Evolutionary conservation across 768 basidiomycete species (phyloP).

Genomic region (Boletus subparvulus): DNA sequence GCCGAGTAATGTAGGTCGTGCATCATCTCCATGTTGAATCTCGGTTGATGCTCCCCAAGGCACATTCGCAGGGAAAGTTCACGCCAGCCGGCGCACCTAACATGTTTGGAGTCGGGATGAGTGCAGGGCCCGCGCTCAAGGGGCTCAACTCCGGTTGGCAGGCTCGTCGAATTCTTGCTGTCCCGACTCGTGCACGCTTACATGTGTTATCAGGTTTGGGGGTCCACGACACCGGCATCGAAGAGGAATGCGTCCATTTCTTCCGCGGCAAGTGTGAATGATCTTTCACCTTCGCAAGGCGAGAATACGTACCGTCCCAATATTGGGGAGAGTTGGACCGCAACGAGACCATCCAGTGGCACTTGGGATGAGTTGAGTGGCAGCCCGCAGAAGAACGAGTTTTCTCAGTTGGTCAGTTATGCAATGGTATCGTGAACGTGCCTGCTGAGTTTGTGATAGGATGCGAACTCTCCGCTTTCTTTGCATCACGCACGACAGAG

Average conservation of each 20-base stretch:
- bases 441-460: constrained; percentile 35
- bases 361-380: constrained; percentile 59
- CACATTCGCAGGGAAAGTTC: constrained; percentile 47
- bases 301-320: constrained; percentile 49
- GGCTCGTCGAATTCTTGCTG: constrained; percentile 39
- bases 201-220: constrained; percentile 53
- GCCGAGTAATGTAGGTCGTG: constrained; percentile 51
- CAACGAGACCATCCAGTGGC: constrained; percentile 49
- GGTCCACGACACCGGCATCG: constrained; percentile 45
- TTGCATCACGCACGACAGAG: constrained; percentile 49
- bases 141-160: constrained; percentile 65
- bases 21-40: neutral
- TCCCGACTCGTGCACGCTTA: constrained; percentile 9
- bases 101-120: constrained; percentile 54
- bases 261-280: constrained; percentile 53
- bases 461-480: constrained; percentile 40
- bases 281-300: constrained; percentile 43
- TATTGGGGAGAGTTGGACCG: constrained; percentile 52
- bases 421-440: constrained; percentile 1
- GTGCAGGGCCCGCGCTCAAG: constrained; percentile 48
- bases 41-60: constrained; percentile 24
- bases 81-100: constrained; percentile 41
- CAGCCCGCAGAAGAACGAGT: constrained; percentile 51
- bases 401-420: constrained; percentile 45
- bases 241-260: constrained; percentile 63